phyloP scores from a whole-genome alignment of 2,329 filamentous ascomycete genomes.

The Colletotrichum sp. region DNA sequence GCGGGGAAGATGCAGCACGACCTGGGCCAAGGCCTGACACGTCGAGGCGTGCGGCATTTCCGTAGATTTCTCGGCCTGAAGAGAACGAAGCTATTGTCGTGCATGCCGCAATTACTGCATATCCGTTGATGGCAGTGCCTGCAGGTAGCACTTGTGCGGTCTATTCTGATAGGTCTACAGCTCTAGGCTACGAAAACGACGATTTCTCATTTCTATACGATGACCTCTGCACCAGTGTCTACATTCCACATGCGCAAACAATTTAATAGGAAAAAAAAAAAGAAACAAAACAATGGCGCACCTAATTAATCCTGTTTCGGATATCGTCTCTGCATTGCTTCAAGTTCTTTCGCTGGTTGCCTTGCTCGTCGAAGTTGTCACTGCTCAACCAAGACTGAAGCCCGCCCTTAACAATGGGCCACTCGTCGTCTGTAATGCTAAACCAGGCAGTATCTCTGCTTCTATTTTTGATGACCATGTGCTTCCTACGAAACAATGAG shows the following conservation, averaged over 20 bases:
- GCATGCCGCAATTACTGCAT: no score
- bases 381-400: conserved; percentile 60
- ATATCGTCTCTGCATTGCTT: conserved; percentile 32
- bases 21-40: neutral
- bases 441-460: conserved; percentile 66
- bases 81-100: no score
- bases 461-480: conserved; percentile 63
- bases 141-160: no score
- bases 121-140: no score
- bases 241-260: no score
- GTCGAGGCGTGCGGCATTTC: neutral
- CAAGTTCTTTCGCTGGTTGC: conserved; percentile 54
- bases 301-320: no score
- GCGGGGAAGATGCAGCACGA: neutral
- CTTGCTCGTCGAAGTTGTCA: conserved; percentile 60
- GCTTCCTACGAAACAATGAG: conserved; percentile 38
- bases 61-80: neutral
- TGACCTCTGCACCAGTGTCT: no score
- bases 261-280: no score
- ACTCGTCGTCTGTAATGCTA: conserved; percentile 64
- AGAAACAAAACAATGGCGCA: no score
- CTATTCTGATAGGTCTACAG: no score
- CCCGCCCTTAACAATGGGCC: conserved; percentile 50
- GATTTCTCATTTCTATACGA: no score
- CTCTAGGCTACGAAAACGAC: no score